Percentiles rank a stretch among this genome's conserved stretches.
phyloP scores from a whole-genome alignment of 2,329 filamentous ascomycete species.

The Arthrobotrys conoides region DNA sequence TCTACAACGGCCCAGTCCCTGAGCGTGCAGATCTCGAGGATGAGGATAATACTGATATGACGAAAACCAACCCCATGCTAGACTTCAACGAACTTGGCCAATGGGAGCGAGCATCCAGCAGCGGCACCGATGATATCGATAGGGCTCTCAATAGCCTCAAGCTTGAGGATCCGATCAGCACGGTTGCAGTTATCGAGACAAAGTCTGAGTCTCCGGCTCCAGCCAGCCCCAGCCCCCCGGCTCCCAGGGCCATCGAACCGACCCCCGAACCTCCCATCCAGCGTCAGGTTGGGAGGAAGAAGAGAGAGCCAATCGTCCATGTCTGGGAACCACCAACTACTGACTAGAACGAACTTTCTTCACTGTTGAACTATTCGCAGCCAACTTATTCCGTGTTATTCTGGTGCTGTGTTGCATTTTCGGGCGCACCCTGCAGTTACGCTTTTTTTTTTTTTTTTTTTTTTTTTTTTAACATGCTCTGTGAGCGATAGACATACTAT shows the following conservation, averaged over 20 bases:
- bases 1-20: slow-evolving; percentile 34
- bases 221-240: neutral
- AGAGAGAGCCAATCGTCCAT: slow-evolving; percentile 11
- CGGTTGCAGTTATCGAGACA: neutral
- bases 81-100: neutral
- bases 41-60: neutral
- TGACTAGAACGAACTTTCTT: too few species aligned
- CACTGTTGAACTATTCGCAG: neutral
- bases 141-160: neutral
- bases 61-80: neutral
- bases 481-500: neutral
- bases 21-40: neutral
- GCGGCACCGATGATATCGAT: neutral
- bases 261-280: neutral
- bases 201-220: neutral
- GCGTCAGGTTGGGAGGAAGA: neutral
- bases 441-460: neutral
- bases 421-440: neutral
- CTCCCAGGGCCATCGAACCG: neutral
- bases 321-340: neutral
- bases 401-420: slow-evolving; percentile 5
- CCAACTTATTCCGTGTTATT: neutral
- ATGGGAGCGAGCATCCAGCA: neutral
- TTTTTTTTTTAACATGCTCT: neutral
- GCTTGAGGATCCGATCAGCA: neutral